Evolutionary conservation across 2,329 filamentous ascomycete genomes (phyloP), one percentile per base, ranked within the genome.

Genomic region (Fusarium siculi): DNA sequence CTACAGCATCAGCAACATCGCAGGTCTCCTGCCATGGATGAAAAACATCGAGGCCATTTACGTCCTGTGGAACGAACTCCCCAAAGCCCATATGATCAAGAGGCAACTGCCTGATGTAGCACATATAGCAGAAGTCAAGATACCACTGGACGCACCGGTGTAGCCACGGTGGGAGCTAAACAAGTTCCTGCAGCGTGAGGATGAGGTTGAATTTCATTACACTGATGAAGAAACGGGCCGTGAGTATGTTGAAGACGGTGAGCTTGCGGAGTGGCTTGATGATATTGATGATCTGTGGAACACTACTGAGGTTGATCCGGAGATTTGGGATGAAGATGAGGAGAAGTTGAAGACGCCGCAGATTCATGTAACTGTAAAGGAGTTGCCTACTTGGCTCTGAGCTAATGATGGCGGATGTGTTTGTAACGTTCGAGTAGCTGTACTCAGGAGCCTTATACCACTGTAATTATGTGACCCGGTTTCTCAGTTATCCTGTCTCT

Each of bases 31-130:
- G 44, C 30, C 18, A 56, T 77, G 59, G 60, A 70, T 28, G 37
- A 69, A 15, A 6, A 64, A 73, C 25, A 56, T 80, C 18, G 28
- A 63, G 44, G 54, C 55, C 12, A 44, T 81, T 23, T 74, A 68
- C 21, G 61, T 68, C 23, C 42, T 80, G 23, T 80, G 77, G 77
- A 75, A 74, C 25, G 19, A 62, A 23, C 52, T 76, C 28, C 78
- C 76, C 9, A 53, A 52, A 11, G 42, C 28, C 7, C 34, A 36
- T n/a, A 47, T 19, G 21, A 44, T 34, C 32, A n/a, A 37, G 10
- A 19, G 15, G 9, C 28, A 32, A 16, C 9, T 49, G 19, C 40
- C 54, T 14, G 30, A 46, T 2, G 23, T 36, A n/a, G 44, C 46
- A 19, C 23, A 42, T 7, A 19, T 43, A 19, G 44, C 46, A n/a